These are phyloP conservation scores for Sarcomyxa edulis DNA, from an alignment of 768 basidiomycete genomes.

Conservation along the genomic window DNA sequence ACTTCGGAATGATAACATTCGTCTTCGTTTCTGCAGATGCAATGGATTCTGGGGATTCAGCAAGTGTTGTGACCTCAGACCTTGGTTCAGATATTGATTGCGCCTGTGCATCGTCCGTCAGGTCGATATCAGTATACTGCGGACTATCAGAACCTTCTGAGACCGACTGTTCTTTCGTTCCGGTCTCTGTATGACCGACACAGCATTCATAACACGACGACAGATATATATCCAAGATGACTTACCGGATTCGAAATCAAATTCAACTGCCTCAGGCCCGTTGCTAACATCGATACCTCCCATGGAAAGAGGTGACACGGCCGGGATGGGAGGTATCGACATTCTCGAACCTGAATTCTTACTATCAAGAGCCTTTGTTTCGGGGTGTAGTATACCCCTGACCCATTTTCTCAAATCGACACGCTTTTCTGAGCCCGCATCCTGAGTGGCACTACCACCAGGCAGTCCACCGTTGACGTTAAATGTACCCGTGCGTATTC, in stretches of 20 bases:
- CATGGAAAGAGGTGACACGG: slow-evolving; percentile 31
- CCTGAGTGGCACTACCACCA: too few relatives aligned
- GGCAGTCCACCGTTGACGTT: slow-evolving; percentile 80
- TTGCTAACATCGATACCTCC: too few relatives aligned
- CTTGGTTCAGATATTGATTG: not conserved
- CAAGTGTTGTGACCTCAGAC: not conserved
- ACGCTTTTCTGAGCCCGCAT: too few relatives aligned
- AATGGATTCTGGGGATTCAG: not conserved
- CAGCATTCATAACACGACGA: too few relatives aligned
- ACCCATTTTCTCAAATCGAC: slow-evolving; percentile 66
- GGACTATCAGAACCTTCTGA: too few relatives aligned
- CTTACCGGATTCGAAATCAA: too few relatives aligned
- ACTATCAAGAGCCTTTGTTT: not conserved
- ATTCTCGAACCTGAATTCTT: not conserved
- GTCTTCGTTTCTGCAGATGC: not conserved
- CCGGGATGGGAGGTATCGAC: slow-evolving; percentile 27
- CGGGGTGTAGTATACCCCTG: slow-evolving; percentile 17
- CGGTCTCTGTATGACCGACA: too few relatives aligned
- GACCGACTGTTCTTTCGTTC: too few relatives aligned
- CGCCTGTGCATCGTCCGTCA: not conserved
- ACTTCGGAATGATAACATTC: not conserved
- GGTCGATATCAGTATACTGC: too few relatives aligned
- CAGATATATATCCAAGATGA: too few relatives aligned
- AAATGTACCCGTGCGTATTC: slow-evolving; percentile 73
- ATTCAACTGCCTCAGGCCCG: too few relatives aligned